Evolutionary conservation across 257 asterid genomes (phyloP), one percentile per base, ranked within the genome.

Genomic region (Capsicum rhomboideum): DNA sequence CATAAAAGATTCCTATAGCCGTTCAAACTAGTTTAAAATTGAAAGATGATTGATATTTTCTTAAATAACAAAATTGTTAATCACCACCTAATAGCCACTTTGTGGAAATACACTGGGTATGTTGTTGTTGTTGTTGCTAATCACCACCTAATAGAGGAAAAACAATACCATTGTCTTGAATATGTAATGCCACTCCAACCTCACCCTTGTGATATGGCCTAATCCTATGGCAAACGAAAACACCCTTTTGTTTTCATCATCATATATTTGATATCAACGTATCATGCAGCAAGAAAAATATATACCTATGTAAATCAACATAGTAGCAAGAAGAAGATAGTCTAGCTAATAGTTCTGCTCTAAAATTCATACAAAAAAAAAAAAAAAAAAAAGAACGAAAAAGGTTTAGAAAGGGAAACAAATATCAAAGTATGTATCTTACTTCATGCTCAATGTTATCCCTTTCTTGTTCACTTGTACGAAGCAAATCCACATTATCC

Each of bases 391-490:
- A 7, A 21, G 29, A 17, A 37, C 50, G 37, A 28, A 44, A 46
- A 46, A 12, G 58, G 34, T n/a, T n/a, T n/a, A 74, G 23, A 52
- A 68, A 34, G 10, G 78, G 13, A 72, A 46, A 74, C 58, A 28
- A 9, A 46, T 46, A 23, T 46, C 59, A 21, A 66, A 74, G 54
- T 46, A 74, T 74, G 80, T 53, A 54, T 58, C 93, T 82, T 89
- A 96, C 99, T 92, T 96, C 98, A 82, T 92, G 98, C 88, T 96
- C 99, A 79, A 96, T 94, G 93, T 91, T 90, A 86, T 96, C 99
- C 79, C 97, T 92, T 90, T 96, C 99, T 83, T 92, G 93, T 89
- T 92, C 96, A 40, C 98, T 94, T 21, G 97, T 92, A 82, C 98
- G 98, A 89, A 91, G 98, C 68, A 86, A 83, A 91, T 96, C 99